Base-by-base conservation (phyloP, 2,329 filamentous ascomycete species). In the Colletotrichum spaethianum region DNA sequence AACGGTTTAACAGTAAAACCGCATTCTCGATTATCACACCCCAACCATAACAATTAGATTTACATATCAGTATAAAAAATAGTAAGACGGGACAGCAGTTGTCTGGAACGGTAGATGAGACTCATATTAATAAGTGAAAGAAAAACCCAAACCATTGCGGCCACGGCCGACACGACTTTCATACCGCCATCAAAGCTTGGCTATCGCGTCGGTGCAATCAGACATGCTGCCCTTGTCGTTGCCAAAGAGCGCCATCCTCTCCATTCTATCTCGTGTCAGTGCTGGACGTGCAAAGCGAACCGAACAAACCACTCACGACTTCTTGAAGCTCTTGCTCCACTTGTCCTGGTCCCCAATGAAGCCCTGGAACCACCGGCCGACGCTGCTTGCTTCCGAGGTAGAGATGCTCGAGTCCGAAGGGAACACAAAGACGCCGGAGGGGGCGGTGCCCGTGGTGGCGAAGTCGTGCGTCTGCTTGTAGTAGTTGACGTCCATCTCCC, bases 221-320 rank as follows among this genome's bases (percentile, higher is more conserved):
- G 83, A 86, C 55, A 90, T 79, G 28, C 80, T 77, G 75, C 89
- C 89, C 77, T 90, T 86, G 74, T 89, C 88, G 75, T 87, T 83
- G 16, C 89, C 87, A 3, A 88, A 88, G 8, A 90, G 83, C 2
- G 90, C 79, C 52, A 84, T 87, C 38, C 90, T 80, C 12, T 70
- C 67, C 67, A 70, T 67, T 0, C 67, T 70, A 12, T 11, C 12
- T 12, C 2, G 3, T 2, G 55, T 67, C 9, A 70, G 67, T 3
- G 86, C 84, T 57, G 86, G 82, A 74, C 88, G 89, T 9, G 85
- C 86, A 38, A 82, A 81, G 4, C 86, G 83, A 62, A 86, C 89
- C 52, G 85, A 86, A 26, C 46, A 3, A 16, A 26, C 33, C 42
- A 66, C 57, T 71, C 12, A 73, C 61, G 63, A 60, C 23, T 56